Conservation (phyloP, 75 land plant species). For the Ceratopteris richardii region DNA sequence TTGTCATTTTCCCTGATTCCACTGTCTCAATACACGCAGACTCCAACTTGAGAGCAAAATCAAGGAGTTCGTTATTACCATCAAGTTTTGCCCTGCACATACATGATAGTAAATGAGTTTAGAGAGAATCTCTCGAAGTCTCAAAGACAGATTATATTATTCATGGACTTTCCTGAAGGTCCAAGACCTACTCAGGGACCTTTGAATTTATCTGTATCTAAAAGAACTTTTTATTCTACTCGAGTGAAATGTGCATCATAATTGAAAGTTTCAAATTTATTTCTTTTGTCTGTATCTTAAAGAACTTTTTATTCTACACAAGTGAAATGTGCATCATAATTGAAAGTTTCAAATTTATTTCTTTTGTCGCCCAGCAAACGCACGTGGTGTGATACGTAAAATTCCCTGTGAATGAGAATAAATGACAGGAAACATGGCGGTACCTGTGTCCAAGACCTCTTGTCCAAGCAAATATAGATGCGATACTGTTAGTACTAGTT, state of each 20-base stretch:
- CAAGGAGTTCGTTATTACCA: conserved; percentile 55
- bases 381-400: no score
- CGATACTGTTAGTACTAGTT: conserved; percentile 97
- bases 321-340: no score
- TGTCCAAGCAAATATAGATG: conserved; percentile 97
- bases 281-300: no score
- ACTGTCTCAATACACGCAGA: conserved; percentile 76
- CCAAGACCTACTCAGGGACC: no score
- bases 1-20: conserved; percentile 91
- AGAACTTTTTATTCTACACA: no score
- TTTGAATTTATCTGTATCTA: no score
- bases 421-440: no score
- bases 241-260: background rate
- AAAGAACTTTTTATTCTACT: background rate
- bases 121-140: background rate
- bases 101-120: background rate
- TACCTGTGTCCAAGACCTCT: conserved; percentile 92
- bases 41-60: conserved; percentile 79
- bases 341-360: no score
- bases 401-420: no score
- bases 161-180: background rate
- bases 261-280: no score
- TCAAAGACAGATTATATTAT: background rate
- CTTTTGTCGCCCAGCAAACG: no score
- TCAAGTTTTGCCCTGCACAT: conserved; percentile 71